phyloP scores from a whole-genome alignment of 495 filamentous ascomycete species.

The Ramalina peruviana region DNA sequence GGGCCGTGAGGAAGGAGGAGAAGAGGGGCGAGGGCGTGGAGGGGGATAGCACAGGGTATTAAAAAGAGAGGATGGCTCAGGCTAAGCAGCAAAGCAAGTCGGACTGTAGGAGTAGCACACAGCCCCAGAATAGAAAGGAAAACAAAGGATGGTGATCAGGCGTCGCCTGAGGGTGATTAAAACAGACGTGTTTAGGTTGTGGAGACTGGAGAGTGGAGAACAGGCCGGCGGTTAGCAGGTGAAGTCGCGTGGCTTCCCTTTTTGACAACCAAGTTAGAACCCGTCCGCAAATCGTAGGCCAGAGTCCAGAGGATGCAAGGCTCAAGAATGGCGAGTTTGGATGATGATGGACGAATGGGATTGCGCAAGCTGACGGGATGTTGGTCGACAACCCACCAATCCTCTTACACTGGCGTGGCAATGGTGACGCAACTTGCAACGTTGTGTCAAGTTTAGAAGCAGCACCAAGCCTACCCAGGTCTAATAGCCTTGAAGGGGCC shows the following conservation, averaged over 20 bases:
- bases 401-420: background rate
- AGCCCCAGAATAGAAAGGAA: background rate
- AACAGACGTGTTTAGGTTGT: background rate
- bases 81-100: background rate
- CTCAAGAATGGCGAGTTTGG: background rate
- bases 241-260: no score
- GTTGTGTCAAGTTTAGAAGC: conserved; percentile 4
- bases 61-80: conserved; percentile 2
- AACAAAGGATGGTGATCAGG: background rate
- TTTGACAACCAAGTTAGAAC: background rate
- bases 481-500: background rate
- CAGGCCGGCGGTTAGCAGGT: conserved; percentile 16
- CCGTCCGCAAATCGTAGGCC: background rate
- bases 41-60: conserved; percentile 5
- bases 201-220: background rate
- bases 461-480: background rate
- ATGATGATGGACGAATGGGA: background rate
- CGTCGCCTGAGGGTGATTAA: background rate
- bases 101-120: background rate
- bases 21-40: background rate
- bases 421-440: background rate
- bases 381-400: background rate
- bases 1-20: conserved; percentile 8
- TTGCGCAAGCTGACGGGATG: background rate
- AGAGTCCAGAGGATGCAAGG: background rate